Base-by-base conservation (phyloP, 306 rosid species). In the Dalbergia oliveri region DNA sequence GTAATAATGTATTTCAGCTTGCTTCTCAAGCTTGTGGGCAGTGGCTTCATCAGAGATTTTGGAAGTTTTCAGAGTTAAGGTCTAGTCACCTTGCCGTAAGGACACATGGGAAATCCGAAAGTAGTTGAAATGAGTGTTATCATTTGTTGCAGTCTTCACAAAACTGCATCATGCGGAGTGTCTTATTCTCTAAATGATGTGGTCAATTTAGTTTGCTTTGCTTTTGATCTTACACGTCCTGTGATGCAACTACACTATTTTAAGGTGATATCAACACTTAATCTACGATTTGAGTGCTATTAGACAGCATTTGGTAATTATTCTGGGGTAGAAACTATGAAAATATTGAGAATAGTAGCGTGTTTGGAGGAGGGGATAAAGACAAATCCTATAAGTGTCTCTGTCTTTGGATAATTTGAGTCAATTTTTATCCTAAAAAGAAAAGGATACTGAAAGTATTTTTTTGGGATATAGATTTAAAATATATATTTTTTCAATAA, bases 11-110 rank as follows among this genome's bases (percentile, higher is more conserved):
- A 72, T 50, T 14, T 50, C 56, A 14, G 56, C 56, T 13, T 50
- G 56, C 58, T 81, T 81, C 49, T 62, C 56, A 18, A 81, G 88
- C 80, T 76, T 67, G 33, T 72, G 47, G 18, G 69, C 37, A 60
- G 13, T 72, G n/a, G 63, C 80, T 26, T 26, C 31, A 26, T 26
- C 31, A 26, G 31, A 81, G 81, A 81, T 73, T 82, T 85, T 73
- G 75, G 47, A 68, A 67, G 68, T 72, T 75, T 61, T 51, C 81
- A 69, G 64, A 73, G 73, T 76, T 62, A 16, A 58, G 49, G 66
- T 74, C 47, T 53, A 44, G 8, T 71, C 11, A 14, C 73, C 75
- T 14, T 66, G 76, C 70, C 61, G 47, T 61, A 11, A 66, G 43
- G 58, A 19, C 37, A 47, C 59, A 26, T 57, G 37, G 5, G 69